Conservation (phyloP, 352 stramenopile species). For the Globisporangium spinosum region DNA sequence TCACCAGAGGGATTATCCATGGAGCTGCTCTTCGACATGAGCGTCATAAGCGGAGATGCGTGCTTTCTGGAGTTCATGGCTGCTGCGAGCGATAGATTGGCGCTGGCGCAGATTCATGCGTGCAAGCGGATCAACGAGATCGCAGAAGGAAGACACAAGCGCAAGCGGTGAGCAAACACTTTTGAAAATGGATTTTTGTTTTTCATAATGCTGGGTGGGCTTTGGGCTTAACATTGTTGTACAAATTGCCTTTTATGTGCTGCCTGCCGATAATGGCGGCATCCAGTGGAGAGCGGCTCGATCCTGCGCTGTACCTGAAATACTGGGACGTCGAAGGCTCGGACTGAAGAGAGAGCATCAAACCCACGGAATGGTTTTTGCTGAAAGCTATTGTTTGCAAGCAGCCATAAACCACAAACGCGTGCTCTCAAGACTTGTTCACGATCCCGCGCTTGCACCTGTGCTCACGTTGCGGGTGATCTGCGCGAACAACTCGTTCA, state of each 20-base stretch:
- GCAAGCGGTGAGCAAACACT: slow-evolving; percentile 20
- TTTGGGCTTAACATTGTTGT: background rate
- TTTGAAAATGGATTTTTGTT: background rate
- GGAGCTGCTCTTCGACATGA: slow-evolving; percentile 21
- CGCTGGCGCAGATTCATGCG: slow-evolving; percentile 31
- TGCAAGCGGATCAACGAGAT: slow-evolving; percentile 39
- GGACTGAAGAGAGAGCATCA: background rate
- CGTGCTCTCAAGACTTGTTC: background rate
- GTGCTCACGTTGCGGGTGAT: slow-evolving; percentile 20
- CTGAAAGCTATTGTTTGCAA: background rate
- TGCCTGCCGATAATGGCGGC: background rate
- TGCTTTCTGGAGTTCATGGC: slow-evolving; percentile 48
- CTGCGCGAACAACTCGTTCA: slow-evolving; percentile 80
- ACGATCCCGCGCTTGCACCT: background rate
- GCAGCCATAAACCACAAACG: background rate
- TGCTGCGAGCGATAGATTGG: slow-evolving; percentile 28
- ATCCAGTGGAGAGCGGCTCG: slow-evolving; percentile 6
- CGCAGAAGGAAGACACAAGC: slow-evolving; percentile 15
- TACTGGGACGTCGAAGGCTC: slow-evolving; percentile 33
- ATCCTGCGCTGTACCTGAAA: slow-evolving; percentile 34
- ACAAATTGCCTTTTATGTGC: background rate
- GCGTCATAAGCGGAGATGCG: slow-evolving; percentile 20
- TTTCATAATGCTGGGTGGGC: background rate
- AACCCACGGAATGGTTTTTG: background rate
- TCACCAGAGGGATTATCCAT: background rate